Evolutionary conservation across 2,329 filamentous ascomycete species (phyloP).

Genomic region (Trichophaea hybrida): DNA sequence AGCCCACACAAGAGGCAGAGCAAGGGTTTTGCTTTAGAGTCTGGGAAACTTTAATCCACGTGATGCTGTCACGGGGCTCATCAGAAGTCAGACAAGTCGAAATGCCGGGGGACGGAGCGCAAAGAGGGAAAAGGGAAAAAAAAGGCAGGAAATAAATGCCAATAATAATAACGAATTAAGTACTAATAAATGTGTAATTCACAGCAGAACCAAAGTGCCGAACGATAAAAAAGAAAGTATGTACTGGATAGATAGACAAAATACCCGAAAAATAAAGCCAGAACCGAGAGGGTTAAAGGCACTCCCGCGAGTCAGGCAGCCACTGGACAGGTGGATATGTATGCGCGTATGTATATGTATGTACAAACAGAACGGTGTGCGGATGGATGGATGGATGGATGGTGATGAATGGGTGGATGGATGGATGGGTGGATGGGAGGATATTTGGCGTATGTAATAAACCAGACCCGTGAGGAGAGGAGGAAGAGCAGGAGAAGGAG

Average conservation of each 20-base stretch:
- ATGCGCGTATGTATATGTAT: not conserved
- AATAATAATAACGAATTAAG: not conserved
- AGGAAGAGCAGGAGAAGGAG: not conserved
- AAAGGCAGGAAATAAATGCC: not conserved
- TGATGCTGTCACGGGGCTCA: not conserved
- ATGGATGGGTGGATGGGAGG: slow-evolving; percentile 1
- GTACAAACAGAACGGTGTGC: slow-evolving; percentile 7
- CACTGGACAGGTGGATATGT: not conserved
- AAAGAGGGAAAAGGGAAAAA: not conserved
- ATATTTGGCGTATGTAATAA: not conserved
- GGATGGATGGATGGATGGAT: slow-evolving; percentile 15
- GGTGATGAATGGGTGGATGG: not conserved
- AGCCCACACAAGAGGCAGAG: not conserved
- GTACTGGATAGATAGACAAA: not conserved
- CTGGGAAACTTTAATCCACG: not conserved
- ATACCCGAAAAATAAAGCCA: not conserved
- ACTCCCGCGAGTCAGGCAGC: not conserved
- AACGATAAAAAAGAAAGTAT: not conserved
- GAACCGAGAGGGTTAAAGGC: not conserved
- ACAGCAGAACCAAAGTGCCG: not conserved
- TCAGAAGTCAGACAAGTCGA: not conserved
- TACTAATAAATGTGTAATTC: not conserved
- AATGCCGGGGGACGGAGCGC: not conserved
- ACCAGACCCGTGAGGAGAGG: not conserved
- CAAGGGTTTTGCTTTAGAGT: not conserved